Evolutionary conservation across 2,329 filamentous ascomycete genomes (phyloP).

Genomic region (Zasmidium citrigriseum): DNA sequence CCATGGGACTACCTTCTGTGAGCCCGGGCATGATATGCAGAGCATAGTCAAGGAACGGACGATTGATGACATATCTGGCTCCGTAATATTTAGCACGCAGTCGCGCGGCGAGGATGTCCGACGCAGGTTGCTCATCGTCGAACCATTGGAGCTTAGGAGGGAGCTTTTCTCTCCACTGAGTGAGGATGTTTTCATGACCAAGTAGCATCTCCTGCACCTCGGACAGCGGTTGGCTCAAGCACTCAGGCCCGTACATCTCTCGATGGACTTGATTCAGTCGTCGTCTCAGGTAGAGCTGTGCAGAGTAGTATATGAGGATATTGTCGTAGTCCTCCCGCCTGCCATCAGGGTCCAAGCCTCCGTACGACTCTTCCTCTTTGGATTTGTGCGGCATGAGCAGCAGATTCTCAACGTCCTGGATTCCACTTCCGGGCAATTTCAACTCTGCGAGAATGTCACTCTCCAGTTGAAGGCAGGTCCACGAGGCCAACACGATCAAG

Average conservation of each 20-base stretch:
- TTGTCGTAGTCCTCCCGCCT: constrained; percentile 31
- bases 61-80: constrained; percentile 83
- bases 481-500: constrained; percentile 68
- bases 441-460: constrained; percentile 93
- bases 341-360: constrained; percentile 22
- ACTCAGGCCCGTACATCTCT: constrained; percentile 51
- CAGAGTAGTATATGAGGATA: constrained; percentile 60
- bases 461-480: constrained; percentile 91
- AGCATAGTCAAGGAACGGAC: constrained; percentile 69
- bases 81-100: constrained; percentile 95
- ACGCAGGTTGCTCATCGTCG: constrained; percentile 69
- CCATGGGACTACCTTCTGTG: constrained; percentile 21
- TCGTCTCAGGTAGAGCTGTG: constrained; percentile 62
- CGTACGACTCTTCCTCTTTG: constrained; percentile 30
- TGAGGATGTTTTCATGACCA: constrained; percentile 41
- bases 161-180: constrained; percentile 56
- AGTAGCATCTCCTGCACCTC: constrained; percentile 32
- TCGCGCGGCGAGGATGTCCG: constrained; percentile 77
- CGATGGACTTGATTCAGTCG: constrained; percentile 58
- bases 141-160: constrained; percentile 59
- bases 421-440: constrained; percentile 59
- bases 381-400: constrained; percentile 69
- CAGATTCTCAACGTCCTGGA: constrained; percentile 58
- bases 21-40: constrained; percentile 50
- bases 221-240: constrained; percentile 20